Base-by-base conservation (phyloP, 345 rosid species). In the Syzygium oleosum region DNA sequence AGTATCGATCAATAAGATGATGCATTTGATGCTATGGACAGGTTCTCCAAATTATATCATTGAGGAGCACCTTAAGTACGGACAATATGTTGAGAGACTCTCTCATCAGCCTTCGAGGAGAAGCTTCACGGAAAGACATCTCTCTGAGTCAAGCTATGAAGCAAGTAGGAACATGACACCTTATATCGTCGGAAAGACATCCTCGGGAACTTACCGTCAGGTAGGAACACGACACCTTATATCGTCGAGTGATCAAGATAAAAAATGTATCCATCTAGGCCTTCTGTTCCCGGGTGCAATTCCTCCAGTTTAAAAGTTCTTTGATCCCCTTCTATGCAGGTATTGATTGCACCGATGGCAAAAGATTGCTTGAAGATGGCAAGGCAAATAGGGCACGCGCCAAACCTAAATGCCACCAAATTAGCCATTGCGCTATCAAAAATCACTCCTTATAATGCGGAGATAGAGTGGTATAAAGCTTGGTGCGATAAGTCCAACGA, bases 1-100 rank as follows among this genome's bases (percentile, higher is more conserved):
- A 3, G 80, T 80, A 15, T 91, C 94, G 5, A 90, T 96, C 51
- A 85, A 91, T 41, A 88, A 73, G 89, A 90, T 95, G 94, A 91
- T 96, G 96, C 86, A 92, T 86, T 87, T 90, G 88, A 58, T 95
- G 89, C 89, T 94, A 29, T 52, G 51, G 38, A 85, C 85, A 1
- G 87, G 90, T 25, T 88, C 91, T 13, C 90, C 94, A 3, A 65
- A 54, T 87, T 84, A 85, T 46, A 84, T 93, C 92, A 79, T 89
- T 1, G 94, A 93, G 88, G 96, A 96, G 87, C 98, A 95, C 87
- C 92, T 94, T 80, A 91, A 85, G 85, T 97, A 97, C 77, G 96
- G 93, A 61, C 92, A 91, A 55, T 95, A 95, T 73, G 88, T 94
- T 22, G 88, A 54, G 16, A 92, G 54, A 53, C 89, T 93, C 21